Evolutionary conservation across 805 yeast genomes (phyloP).

Genomic region (Cyberlindnera samutprakarnensis): DNA sequence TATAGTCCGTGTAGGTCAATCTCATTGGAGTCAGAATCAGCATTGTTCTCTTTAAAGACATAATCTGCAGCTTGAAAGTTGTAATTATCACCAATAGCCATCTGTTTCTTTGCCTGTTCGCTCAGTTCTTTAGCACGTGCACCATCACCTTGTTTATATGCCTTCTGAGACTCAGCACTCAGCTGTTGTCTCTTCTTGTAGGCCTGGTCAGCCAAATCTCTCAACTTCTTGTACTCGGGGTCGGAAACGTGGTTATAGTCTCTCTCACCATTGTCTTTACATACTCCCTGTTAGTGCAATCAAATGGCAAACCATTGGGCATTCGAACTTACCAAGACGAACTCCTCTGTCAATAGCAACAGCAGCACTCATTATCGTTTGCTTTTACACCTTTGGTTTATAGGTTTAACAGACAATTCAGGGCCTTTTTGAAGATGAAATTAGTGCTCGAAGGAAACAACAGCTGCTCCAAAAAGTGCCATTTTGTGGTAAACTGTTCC

Average conservation of each 20-base stretch:
- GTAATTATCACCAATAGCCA: slow-evolving; percentile 53
- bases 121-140: slow-evolving; percentile 67
- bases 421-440: not conserved
- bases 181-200: slow-evolving; percentile 46
- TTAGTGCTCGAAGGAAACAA: not conserved
- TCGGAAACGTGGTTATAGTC: slow-evolving; percentile 76
- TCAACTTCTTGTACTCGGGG: slow-evolving; percentile 49
- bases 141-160: slow-evolving; percentile 70
- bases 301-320: too few species aligned
- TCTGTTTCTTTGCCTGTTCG: slow-evolving; percentile 55
- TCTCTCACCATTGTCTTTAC: slow-evolving; percentile 16
- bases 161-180: slow-evolving; percentile 64
- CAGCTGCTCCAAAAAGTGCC: too few species aligned
- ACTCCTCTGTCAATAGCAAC: slow-evolving; percentile 10
- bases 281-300: too few species aligned
- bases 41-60: slow-evolving; percentile 80
- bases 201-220: slow-evolving; percentile 65
- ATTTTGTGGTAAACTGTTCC: not conserved
- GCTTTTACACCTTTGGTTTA: too few species aligned
- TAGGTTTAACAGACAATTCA: too few species aligned
- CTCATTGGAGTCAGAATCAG: slow-evolving; percentile 79
- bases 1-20: slow-evolving; percentile 90
- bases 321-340: slow-evolving; percentile 9
- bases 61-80: slow-evolving; percentile 84
- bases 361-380: slow-evolving; percentile 5